Percentiles rank a stretch among this genome's conserved stretches.
These are phyloP conservation scores for Kwoniella shivajii DNA, from an alignment of 1,284 basidiomycete genomes.

Conservation along the genomic window DNA sequence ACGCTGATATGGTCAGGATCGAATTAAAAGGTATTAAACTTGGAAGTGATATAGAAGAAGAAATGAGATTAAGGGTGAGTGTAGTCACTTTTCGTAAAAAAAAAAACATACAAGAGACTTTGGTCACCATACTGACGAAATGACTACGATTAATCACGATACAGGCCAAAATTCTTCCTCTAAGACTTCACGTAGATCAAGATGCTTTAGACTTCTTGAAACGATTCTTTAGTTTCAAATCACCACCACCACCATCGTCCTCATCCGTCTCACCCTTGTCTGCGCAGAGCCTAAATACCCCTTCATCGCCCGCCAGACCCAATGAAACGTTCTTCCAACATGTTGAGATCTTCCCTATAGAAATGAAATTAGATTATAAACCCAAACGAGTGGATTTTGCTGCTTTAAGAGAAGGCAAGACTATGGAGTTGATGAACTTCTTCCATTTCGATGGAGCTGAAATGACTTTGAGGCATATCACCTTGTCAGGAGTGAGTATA, in stretches of 20 bases:
- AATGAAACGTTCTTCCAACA: conserved; percentile 54
- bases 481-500: conserved; percentile 76
- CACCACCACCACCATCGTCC: conserved; percentile 58
- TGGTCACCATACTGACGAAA: too few relatives aligned
- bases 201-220: conserved; percentile 98
- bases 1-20: conserved; percentile 88
- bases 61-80: conserved; percentile 77
- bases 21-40: conserved; percentile 76
- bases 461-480: conserved; percentile 94
- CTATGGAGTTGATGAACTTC: conserved; percentile 99
- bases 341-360: conserved; percentile 63
- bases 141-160: conserved; percentile 1
- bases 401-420: conserved; percentile 85
- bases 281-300: too few relatives aligned
- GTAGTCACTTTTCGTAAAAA: background rate
- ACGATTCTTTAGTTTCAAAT: conserved; percentile 89
- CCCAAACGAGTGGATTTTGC: conserved; percentile 94
- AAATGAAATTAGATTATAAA: conserved; percentile 95
- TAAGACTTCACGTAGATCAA: conserved; percentile 93
- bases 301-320: conserved; percentile 44
- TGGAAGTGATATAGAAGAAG: conserved; percentile 65
- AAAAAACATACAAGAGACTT: background rate
- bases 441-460: conserved; percentile 99
- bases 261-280: conserved; percentile 35
- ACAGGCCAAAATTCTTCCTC: conserved; percentile 82